phyloP scores from a whole-genome alignment of 441 rosid genomes.

The Omphalea diandra region DNA sequence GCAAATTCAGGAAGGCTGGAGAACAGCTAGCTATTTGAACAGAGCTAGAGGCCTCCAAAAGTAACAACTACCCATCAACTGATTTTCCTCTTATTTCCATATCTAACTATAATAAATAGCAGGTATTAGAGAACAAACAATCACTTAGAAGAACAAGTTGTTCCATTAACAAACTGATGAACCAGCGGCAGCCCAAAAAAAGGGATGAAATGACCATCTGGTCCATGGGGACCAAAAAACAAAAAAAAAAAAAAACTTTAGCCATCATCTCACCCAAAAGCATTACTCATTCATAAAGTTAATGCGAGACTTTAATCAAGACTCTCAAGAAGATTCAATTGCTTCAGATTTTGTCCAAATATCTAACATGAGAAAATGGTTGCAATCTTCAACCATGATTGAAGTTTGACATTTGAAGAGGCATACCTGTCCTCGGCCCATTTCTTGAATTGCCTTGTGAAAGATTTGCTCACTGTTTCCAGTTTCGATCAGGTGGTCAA shows the following conservation, averaged over 20 bases:
- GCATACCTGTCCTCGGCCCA: constrained; percentile 95
- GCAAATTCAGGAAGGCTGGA: not conserved
- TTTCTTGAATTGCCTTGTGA: constrained; percentile 92
- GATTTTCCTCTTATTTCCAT: not conserved
- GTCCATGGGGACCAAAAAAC: too few species aligned
- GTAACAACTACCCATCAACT: not conserved
- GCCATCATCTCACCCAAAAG: not conserved
- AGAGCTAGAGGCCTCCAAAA: not conserved
- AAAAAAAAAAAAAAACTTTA: not conserved
- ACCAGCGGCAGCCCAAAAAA: too few species aligned
- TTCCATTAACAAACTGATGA: not conserved
- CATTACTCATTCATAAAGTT: not conserved
- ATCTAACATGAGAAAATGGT: constrained; percentile 5
- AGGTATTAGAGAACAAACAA: too few species aligned
- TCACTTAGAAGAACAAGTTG: not conserved
- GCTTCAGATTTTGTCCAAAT: not conserved
- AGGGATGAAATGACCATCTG: not conserved
- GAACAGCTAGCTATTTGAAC: not conserved
- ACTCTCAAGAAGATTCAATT: not conserved
- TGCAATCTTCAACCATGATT: too few species aligned
- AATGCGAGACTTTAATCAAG: too few species aligned
- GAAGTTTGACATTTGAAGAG: constrained; percentile 2
- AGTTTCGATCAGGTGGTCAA: constrained; percentile 88
- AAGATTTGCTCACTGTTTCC: constrained; percentile 98
- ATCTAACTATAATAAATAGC: not conserved